Evolutionary conservation across 768 basidiomycete species (phyloP), one percentile per base, ranked within the genome.

Genomic region (Leccinum imitatum): DNA sequence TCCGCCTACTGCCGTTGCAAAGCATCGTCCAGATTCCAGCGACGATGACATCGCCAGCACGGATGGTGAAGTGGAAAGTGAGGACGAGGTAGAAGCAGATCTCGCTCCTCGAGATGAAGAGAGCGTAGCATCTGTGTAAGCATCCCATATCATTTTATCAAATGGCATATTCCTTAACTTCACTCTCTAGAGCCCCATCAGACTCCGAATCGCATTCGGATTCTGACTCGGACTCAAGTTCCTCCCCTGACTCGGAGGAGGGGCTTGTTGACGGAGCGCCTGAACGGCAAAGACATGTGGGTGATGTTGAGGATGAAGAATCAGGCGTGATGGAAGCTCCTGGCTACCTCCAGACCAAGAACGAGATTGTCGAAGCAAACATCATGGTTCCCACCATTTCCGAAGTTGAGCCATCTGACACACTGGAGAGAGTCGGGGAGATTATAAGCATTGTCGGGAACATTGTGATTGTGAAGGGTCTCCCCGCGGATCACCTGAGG

Each of bases 381-480:
- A 76, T 93, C 56, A 73, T 74, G 21, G 71, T 87, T 56, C 93
- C 92, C 15, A 79, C 85, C 13, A 76, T 91, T 35, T 76, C 84
- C 50, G 78, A 87, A 68, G 81, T 94, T 52, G 85, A 79, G 1
- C 69, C 78, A 2, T 79, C 84, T n/a, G 91, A 92, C 64, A 65
- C 71, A 4, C 77, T 96, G 51, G 90, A 91, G 68, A 83, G 79
- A 68, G 85, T 92, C 3, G 93, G 93, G 55, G 87, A 91, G 63
- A 77, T 96, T 27, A 84, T 87, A 80, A 89, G 80, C 61, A 82
- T 94, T 57, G 76, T 94, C 44, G 86, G 85, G 63, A 84, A 83
- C 41, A 81, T 86, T 33, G 90, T 87, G 53, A 89, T 95, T 56
- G 79, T 96, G 50, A 85, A 80, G 61, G 93, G 91, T 23, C 63